Evolutionary conservation across 345 rosid genomes (phyloP).

Genomic region (Dovyalis caffra): DNA sequence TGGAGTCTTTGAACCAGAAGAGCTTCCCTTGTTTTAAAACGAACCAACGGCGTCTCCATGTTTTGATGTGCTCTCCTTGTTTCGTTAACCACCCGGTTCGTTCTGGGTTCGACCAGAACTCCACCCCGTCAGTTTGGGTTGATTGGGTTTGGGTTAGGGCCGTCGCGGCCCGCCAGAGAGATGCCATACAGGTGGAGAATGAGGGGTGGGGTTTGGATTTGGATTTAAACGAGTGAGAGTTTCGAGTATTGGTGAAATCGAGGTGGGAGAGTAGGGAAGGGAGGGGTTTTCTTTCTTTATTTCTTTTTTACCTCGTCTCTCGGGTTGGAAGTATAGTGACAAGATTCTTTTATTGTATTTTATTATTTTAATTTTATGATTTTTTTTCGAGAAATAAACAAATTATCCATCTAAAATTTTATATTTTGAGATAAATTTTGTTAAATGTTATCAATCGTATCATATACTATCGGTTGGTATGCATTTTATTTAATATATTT

Average conservation of each 20-base stretch:
- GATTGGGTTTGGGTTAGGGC: constrained; percentile 18
- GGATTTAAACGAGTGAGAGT: too few species aligned
- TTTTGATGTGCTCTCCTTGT: constrained; percentile 70
- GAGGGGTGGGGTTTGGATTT: too few species aligned
- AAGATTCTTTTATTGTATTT: too few species aligned
- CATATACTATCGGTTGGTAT: too few species aligned
- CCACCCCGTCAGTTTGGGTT: constrained; percentile 32
- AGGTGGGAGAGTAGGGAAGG: background rate
- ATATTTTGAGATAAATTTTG: too few species aligned
- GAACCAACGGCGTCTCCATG: constrained; percentile 84
- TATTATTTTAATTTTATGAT: too few species aligned
- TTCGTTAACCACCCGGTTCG: constrained; percentile 68
- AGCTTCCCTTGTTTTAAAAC: constrained; percentile 66
- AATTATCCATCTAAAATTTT: too few species aligned
- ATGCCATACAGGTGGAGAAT: background rate
- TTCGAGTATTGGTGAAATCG: background rate
- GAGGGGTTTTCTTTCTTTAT: background rate
- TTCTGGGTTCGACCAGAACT: constrained; percentile 70
- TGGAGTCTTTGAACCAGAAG: constrained; percentile 74
- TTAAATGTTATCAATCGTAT: too few species aligned
- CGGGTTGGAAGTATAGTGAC: background rate
- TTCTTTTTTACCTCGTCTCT: too few species aligned
- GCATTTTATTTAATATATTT: too few species aligned
- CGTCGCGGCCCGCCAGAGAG: constrained; percentile 15
- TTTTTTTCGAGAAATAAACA: too few species aligned